A percentile compares a stretch with the other conserved stretches of the same genome.
phyloP scores from a whole-genome alignment of 768 basidiomycete genomes.

The Termitomyces sp. region DNA sequence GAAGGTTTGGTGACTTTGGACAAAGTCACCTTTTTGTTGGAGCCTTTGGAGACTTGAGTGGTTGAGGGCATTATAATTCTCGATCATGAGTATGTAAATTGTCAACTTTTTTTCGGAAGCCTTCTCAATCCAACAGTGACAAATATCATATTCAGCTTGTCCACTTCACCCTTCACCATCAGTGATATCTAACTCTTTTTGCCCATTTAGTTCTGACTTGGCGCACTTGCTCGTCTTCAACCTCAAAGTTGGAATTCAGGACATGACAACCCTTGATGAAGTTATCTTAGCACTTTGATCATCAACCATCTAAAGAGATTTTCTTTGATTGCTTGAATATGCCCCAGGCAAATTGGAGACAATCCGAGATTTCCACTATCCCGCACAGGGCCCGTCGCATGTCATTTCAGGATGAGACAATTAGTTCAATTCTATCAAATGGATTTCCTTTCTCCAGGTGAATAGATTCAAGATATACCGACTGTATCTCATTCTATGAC shows the following conservation, averaged over 20 bases:
- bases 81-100: neutral
- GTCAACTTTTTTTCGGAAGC: slow-evolving; percentile 12
- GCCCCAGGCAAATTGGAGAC: slow-evolving; percentile 3
- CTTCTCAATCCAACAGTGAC: slow-evolving; percentile 6
- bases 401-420: slow-evolving; percentile 8
- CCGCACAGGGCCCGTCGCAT: neutral
- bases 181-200: too few relatives aligned
- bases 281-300: neutral
- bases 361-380: neutral
- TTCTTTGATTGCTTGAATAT: neutral
- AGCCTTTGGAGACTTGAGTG: slow-evolving; percentile 3
- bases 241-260: neutral
- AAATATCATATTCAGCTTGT: slow-evolving; percentile 2
- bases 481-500: neutral
- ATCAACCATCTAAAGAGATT: neutral
- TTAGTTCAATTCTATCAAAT: slow-evolving; percentile 16
- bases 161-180: neutral
- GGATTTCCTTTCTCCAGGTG: slow-evolving; percentile 38
- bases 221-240: neutral
- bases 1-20: neutral
- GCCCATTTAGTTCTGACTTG: neutral
- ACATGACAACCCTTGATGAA: neutral
- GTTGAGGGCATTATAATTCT: slow-evolving; percentile 7
- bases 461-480: neutral
- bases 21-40: neutral